phyloP scores from a whole-genome alignment of 2,329 filamentous ascomycete genomes.

The Pestalotiopsis sp. region DNA sequence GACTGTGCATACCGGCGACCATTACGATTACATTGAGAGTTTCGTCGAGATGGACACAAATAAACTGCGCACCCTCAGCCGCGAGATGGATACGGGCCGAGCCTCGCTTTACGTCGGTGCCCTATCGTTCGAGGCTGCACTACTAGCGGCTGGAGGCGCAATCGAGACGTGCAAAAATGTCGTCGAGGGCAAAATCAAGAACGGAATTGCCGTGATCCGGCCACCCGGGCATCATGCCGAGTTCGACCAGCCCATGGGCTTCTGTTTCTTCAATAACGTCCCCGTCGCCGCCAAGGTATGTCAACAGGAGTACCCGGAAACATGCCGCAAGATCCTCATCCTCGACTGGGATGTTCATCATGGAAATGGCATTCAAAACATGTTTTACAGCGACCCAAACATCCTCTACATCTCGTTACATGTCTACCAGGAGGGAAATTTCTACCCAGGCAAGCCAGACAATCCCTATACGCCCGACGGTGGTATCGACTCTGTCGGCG shows the following conservation, averaged over 20 bases:
- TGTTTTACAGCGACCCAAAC: conserved; percentile 93
- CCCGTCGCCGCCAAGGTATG: conserved; percentile 89
- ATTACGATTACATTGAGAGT: conserved; percentile 76
- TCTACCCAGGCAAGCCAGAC: conserved; percentile 76
- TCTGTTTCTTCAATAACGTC: conserved; percentile 98
- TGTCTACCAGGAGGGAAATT: conserved; percentile 79
- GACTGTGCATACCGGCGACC: conserved; percentile 74
- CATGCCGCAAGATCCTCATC: conserved; percentile 87
- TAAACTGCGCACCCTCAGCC: conserved; percentile 70
- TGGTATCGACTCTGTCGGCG: conserved; percentile 61
- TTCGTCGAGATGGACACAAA: conserved; percentile 57
- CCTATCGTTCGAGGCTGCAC: conserved; percentile 78
- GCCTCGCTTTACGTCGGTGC: conserved; percentile 84
- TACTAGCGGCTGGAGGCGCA: conserved; percentile 86
- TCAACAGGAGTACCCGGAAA: conserved; percentile 76
- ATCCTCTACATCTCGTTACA: conserved; percentile 95
- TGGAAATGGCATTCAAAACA: conserved; percentile 93
- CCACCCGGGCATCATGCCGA: conserved; percentile 97
- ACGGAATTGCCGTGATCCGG: conserved; percentile 92
- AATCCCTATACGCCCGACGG: conserved; percentile 62
- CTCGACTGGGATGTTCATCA: conserved; percentile 87
- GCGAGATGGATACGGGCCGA: conserved; percentile 61
- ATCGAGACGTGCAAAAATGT: conserved; percentile 97
- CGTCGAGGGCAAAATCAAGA: conserved; percentile 80
- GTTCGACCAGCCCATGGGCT: conserved; percentile 82